phyloP scores from a whole-genome alignment of 108 stramenopile genomes.

The Cyclostephanos invisitatus region DNA sequence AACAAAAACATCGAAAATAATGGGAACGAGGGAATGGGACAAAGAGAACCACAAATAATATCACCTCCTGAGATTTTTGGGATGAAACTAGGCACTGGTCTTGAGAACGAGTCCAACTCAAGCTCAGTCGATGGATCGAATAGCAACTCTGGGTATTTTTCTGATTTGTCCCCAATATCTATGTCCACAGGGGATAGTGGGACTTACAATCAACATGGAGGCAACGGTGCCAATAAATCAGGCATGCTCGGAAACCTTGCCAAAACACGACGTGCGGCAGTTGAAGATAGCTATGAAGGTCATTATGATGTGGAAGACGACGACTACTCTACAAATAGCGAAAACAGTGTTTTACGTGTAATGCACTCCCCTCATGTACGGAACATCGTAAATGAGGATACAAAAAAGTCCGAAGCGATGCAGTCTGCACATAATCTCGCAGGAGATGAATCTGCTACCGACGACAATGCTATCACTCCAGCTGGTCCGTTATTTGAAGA shows the following conservation, averaged over 20 bases:
- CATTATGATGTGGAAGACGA: constrained; percentile 18
- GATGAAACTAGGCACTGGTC: constrained; percentile 16
- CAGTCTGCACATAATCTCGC: constrained; percentile 1
- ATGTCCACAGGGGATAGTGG: constrained; percentile 18
- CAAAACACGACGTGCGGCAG: constrained; percentile 3
- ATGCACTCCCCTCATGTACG: background rate
- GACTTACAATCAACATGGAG: constrained; percentile 2
- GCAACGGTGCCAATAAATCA: constrained; percentile 1
- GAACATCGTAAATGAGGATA: constrained; percentile 2
- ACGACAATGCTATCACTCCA: background rate
- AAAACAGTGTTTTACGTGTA: background rate
- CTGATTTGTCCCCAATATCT: constrained; percentile 32
- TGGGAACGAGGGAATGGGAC: background rate
- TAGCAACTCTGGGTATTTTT: constrained; percentile 1
- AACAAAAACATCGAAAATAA: background rate
- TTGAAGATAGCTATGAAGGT: background rate
- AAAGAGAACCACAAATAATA: background rate
- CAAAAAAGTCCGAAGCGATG: background rate
- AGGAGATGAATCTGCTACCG: background rate
- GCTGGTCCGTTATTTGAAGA: constrained; percentile 7
- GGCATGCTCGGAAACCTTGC: constrained; percentile 27
- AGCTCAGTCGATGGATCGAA: constrained; percentile 23
- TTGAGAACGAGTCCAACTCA: constrained; percentile 39
- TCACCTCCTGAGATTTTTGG: constrained; percentile 7
- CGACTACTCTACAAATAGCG: constrained; percentile 21